phyloP scores from a whole-genome alignment of 2,329 filamentous ascomycete species.

The Byssochlamys sp. region DNA sequence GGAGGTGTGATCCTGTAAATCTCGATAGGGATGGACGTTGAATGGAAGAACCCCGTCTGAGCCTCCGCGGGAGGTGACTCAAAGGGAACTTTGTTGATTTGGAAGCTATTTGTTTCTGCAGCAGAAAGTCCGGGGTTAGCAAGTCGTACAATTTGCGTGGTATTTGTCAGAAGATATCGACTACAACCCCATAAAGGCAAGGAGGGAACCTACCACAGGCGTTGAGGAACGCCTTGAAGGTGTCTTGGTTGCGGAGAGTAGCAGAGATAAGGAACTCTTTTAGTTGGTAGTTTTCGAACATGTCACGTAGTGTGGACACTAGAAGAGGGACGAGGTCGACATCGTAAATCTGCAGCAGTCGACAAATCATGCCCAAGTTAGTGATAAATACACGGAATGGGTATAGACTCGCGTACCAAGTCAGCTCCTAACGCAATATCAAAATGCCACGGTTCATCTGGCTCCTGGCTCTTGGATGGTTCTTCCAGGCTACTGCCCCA shows the following conservation, averaged over 20 bases:
- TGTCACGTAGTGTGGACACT: constrained; percentile 45
- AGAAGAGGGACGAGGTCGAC: constrained; percentile 48
- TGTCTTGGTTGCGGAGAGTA: constrained; percentile 53
- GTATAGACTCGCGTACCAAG: constrained; percentile 22
- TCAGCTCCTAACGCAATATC: constrained; percentile 35
- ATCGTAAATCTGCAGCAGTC: constrained; percentile 48
- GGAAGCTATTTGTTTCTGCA: constrained; percentile 26
- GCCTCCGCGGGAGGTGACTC: constrained; percentile 32
- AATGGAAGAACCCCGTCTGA: constrained; percentile 42
- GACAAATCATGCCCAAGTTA: background rate
- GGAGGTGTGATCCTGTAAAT: constrained; percentile 25
- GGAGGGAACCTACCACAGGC: constrained; percentile 45
- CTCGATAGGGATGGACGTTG: constrained; percentile 27
- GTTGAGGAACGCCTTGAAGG: constrained; percentile 49
- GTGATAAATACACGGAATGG: background rate
- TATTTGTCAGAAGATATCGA: background rate
- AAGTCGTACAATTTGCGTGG: background rate
- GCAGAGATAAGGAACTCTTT: constrained; percentile 50
- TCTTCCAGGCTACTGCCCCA: constrained; percentile 27
- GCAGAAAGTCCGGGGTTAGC: background rate
- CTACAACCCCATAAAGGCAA: constrained; percentile 6
- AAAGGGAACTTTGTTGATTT: constrained; percentile 31
- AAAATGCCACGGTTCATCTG: constrained; percentile 11
- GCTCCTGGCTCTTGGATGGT: background rate
- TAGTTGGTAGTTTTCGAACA: constrained; percentile 45